These are phyloP conservation scores for Pelargonium australe DNA, from an alignment of 441 rosid genomes.

Conservation along the genomic window DNA sequence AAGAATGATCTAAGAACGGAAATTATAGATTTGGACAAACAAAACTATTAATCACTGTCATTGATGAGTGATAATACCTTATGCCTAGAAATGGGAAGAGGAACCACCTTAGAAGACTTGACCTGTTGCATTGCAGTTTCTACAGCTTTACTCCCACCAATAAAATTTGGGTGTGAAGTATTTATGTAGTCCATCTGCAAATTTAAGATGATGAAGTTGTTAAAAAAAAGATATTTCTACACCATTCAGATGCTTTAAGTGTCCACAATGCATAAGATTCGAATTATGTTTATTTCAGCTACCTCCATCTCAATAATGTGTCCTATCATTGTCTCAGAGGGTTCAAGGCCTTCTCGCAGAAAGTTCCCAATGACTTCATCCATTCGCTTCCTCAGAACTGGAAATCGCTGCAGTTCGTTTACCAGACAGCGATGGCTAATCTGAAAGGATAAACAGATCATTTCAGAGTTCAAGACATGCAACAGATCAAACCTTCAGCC, in stretches of 20 bases:
- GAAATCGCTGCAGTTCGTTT: slow-evolving; percentile 75
- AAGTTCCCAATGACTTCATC: slow-evolving; percentile 88
- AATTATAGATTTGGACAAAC: not conserved
- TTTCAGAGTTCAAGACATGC: slow-evolving; percentile 7
- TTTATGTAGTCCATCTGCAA: slow-evolving; percentile 93
- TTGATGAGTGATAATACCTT: slow-evolving; percentile 37
- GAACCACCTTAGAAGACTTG: slow-evolving; percentile 47
- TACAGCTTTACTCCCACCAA: slow-evolving; percentile 91
- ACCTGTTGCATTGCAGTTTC: slow-evolving; percentile 65
- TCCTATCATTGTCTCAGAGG: slow-evolving; percentile 87
- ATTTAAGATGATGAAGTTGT: not conserved
- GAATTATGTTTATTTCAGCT: slow-evolving; percentile 10
- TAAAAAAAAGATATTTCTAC: not conserved
- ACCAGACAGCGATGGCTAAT: slow-evolving; percentile 82
- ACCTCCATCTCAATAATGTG: slow-evolving; percentile 97
- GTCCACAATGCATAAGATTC: not conserved
- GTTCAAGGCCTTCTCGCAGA: slow-evolving; percentile 85
- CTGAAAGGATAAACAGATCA: slow-evolving; percentile 33
- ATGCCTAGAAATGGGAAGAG: slow-evolving; percentile 41
- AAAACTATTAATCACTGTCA: not conserved
- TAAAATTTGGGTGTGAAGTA: slow-evolving; percentile 88
- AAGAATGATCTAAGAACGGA: not conserved
- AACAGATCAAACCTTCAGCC: not conserved
- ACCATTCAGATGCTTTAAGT: slow-evolving; percentile 13
- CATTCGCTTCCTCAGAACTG: slow-evolving; percentile 78